A percentile compares a stretch with the other conserved stretches of the same genome.
Evolutionary conservation across 305 asterid species (phyloP).

Genomic region (Fraxinus baroniana): DNA sequence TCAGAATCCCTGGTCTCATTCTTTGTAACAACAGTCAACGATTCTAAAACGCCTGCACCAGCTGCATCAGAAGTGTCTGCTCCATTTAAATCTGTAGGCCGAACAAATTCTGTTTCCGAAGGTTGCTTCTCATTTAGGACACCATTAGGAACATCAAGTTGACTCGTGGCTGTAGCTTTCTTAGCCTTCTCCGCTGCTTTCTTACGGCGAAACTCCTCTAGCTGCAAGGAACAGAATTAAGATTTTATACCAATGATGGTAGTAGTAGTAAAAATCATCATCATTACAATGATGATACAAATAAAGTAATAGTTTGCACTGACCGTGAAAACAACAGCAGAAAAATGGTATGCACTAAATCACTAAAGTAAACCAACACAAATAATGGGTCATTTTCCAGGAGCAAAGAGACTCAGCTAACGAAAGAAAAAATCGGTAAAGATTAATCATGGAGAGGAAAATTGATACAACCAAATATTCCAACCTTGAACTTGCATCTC

Average conservation of each 20-base stretch:
- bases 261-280: neutral
- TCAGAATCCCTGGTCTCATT: conserved; percentile 40
- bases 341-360: neutral
- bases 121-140: conserved; percentile 41
- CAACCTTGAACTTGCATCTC: neutral
- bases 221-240: conserved; percentile 38
- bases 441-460: neutral
- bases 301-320: neutral
- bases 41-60: conserved; percentile 34
- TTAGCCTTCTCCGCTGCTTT: conserved; percentile 79
- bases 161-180: conserved; percentile 43
- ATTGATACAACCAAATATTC: neutral
- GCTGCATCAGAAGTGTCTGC: conserved; percentile 58
- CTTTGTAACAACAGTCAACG: conserved; percentile 31
- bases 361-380: neutral
- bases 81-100: conserved; percentile 45
- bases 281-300: neutral
- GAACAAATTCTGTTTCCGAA: conserved; percentile 46
- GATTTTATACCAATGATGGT: neutral
- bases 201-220: conserved; percentile 89
- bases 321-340: neutral
- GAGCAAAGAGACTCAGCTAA: neutral
- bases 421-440: neutral
- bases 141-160: conserved; percentile 41
- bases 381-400: neutral